Conservation (phyloP, 2,329 filamentous ascomycete species). For the Claviceps pusilla region DNA sequence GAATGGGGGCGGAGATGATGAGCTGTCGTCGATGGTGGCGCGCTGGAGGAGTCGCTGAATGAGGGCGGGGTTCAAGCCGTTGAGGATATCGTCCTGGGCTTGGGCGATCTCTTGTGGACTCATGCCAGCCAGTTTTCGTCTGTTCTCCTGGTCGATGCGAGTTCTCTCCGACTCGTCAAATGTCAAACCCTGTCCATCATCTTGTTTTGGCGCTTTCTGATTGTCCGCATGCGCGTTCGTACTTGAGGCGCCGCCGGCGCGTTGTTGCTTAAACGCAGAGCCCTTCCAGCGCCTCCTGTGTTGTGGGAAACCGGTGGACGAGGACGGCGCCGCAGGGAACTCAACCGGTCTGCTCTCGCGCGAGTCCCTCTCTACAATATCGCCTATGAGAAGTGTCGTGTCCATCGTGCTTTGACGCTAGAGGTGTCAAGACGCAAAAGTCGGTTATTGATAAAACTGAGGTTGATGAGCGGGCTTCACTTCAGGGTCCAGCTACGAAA, state of each 20-base stretch:
- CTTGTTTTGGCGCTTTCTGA: background rate
- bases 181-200: conserved; percentile 4
- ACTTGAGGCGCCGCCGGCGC: conserved; percentile 10
- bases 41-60: conserved; percentile 63
- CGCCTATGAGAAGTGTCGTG: conserved; percentile 47
- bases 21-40: conserved; percentile 55
- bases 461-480: background rate
- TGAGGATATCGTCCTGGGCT: conserved; percentile 67
- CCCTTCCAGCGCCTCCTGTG: conserved; percentile 61
- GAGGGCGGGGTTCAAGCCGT: conserved; percentile 57
- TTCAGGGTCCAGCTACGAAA: background rate
- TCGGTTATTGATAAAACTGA: background rate
- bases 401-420: conserved; percentile 15
- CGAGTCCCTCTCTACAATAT: conserved; percentile 63
- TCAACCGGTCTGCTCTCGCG: conserved; percentile 45
- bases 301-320: conserved; percentile 65
- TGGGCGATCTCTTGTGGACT: conserved; percentile 64
- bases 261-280: conserved; percentile 63
- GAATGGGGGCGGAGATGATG: conserved; percentile 26
- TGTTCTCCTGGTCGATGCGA: conserved; percentile 74
- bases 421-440: background rate
- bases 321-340: conserved; percentile 30
- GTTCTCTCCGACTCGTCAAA: conserved; percentile 44
- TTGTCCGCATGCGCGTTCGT: background rate
- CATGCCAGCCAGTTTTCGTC: conserved; percentile 59